These are phyloP conservation scores for Calcarisporium arbuscula DNA, from an alignment of 2,329 filamentous ascomycete species.

Conservation along the genomic window DNA sequence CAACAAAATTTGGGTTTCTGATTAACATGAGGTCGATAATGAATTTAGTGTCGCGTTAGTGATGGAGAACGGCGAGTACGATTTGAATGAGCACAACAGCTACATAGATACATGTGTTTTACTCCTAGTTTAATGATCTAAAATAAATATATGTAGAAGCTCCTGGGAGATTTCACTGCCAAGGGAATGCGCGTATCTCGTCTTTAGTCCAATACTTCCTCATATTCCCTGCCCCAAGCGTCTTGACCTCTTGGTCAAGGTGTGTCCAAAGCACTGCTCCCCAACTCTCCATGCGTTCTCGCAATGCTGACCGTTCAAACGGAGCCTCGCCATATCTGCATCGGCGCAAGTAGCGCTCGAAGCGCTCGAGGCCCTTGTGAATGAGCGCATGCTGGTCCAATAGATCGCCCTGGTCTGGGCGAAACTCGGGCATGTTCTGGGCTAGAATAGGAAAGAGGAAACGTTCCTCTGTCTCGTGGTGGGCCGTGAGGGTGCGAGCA, in stretches of 20 bases:
- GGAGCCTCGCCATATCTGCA: conserved; percentile 59
- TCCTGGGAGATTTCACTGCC: too few relatives aligned
- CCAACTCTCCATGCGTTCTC: conserved; percentile 69
- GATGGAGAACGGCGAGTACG: too few relatives aligned
- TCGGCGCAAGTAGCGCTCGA: conserved; percentile 59
- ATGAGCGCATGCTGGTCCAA: conserved; percentile 73
- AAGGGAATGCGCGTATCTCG: too few relatives aligned
- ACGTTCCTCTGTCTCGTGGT: conserved; percentile 78
- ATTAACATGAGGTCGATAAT: too few relatives aligned
- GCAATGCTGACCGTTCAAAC: conserved; percentile 53
- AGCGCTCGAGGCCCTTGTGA: conserved; percentile 64
- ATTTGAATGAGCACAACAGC: too few relatives aligned
- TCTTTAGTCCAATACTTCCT: conserved; percentile 70
- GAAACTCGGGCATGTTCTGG: conserved; percentile 72
- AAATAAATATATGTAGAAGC: too few relatives aligned
- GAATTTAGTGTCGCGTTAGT: too few relatives aligned
- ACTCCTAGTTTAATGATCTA: too few relatives aligned
- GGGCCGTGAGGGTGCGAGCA: conserved; percentile 59
- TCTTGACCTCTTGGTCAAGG: conserved; percentile 75
- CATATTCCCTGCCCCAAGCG: conserved; percentile 82
- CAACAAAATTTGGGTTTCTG: too few relatives aligned
- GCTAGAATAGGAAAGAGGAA: conserved; percentile 76
- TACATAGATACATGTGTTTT: too few relatives aligned
- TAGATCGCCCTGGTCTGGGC: conserved; percentile 45
- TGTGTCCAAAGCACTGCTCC: conserved; percentile 74